phyloP scores from a whole-genome alignment of 2,329 filamentous ascomycete species.

The Lachnellula willkommii region DNA sequence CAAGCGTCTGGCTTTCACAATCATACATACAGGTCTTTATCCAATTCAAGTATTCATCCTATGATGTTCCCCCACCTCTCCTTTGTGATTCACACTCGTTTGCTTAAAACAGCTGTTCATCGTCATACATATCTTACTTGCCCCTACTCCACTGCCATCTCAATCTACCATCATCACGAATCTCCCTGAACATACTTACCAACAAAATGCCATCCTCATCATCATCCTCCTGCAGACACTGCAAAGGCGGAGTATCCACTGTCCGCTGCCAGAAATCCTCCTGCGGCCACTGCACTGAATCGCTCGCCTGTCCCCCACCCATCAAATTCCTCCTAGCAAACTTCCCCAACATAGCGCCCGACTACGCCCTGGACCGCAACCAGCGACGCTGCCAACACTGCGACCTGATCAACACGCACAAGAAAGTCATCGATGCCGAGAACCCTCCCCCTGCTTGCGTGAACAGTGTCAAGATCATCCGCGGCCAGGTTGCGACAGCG shows the following conservation, averaged over 20 bases:
- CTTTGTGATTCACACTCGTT: no score
- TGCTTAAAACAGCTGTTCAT: no score
- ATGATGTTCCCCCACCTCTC: no score
- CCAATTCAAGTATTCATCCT: no score
- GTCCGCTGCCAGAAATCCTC: conserved; percentile 3
- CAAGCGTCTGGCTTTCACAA: no score
- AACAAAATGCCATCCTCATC: neutral
- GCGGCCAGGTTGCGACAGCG: conserved; percentile 15
- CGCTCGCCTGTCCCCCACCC: conserved; percentile 17
- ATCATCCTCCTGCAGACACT: neutral
- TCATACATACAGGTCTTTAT: no score
- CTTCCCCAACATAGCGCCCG: conserved; percentile 12
- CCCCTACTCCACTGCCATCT: no score
- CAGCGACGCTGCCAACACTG: conserved; percentile 23
- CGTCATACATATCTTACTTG: no score
- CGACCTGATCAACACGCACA: conserved; percentile 17
- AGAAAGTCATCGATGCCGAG: conserved; percentile 13
- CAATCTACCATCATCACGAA: no score
- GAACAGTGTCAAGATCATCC: conserved; percentile 13
- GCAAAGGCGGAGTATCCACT: neutral
- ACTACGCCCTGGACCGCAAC: conserved; percentile 15
- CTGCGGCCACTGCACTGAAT: conserved; percentile 9
- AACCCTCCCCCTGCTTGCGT: conserved; percentile 8
- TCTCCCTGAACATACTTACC: no score
- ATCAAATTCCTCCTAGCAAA: conserved; percentile 12